phyloP scores from a whole-genome alignment of 352 stramenopile species.

The Pilasporangium apinafurcum region DNA sequence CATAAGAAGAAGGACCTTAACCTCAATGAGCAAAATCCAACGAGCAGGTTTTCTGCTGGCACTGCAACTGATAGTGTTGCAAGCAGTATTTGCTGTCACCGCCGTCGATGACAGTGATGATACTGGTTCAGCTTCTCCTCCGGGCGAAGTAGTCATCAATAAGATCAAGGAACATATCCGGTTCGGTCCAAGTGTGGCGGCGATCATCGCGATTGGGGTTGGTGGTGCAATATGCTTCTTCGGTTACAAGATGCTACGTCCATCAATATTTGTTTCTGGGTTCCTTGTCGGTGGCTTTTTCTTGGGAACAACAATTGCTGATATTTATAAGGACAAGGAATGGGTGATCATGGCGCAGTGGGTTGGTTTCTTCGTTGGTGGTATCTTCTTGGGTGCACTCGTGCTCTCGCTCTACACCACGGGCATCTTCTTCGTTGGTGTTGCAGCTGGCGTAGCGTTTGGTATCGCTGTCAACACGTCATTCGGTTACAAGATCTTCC shows the following conservation, averaged over 20 bases:
- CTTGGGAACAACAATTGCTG: slow-evolving; percentile 26
- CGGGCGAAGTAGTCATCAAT: too few relatives aligned
- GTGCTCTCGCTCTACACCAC: slow-evolving; percentile 48
- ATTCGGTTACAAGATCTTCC: slow-evolving; percentile 53
- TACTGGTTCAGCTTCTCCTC: too few relatives aligned
- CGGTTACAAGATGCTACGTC: slow-evolving; percentile 45
- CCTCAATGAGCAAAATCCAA: too few relatives aligned
- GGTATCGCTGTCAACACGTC: slow-evolving; percentile 41
- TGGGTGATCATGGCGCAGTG: slow-evolving; percentile 41
- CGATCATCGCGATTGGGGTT: slow-evolving; percentile 28
- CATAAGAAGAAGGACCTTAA: too few relatives aligned
- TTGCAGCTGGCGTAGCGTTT: slow-evolving; percentile 32
- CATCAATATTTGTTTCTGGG: slow-evolving; percentile 54
- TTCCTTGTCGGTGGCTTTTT: slow-evolving; percentile 51
- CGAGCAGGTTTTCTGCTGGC: too few relatives aligned
- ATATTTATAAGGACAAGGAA: slow-evolving; percentile 29
- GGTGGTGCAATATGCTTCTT: slow-evolving; percentile 26
- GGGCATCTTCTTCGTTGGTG: slow-evolving; percentile 54
- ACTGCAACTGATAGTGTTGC: too few relatives aligned
- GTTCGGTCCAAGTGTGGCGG: slow-evolving; percentile 33
- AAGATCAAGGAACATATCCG: slow-evolving; percentile 5
- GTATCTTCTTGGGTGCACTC: slow-evolving; percentile 33
- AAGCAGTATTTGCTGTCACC: too few relatives aligned
- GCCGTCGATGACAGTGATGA: too few relatives aligned
- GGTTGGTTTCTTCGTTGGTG: slow-evolving; percentile 44